Percentiles rank a stretch among this genome's conserved stretches.
These are phyloP conservation scores for Galerina marginata DNA, from an alignment of 768 basidiomycete species.

Conservation along the genomic window DNA sequence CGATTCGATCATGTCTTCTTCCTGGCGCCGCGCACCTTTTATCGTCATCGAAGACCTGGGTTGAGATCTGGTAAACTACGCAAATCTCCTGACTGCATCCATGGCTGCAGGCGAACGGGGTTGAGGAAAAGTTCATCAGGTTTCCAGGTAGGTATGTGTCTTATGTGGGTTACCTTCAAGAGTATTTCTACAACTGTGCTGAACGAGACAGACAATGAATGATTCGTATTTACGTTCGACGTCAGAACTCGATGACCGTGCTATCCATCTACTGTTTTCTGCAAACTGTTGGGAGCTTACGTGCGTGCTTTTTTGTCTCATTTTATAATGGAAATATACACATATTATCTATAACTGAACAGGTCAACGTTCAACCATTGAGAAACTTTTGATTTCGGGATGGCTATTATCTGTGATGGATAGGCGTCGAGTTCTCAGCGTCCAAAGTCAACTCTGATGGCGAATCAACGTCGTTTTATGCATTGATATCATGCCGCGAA, in stretches of 20 bases:
- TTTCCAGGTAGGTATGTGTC: constrained; percentile 77
- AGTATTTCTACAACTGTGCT: background rate
- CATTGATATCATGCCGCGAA: constrained; percentile 77
- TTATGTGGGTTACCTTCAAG: background rate
- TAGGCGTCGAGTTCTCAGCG: constrained; percentile 92
- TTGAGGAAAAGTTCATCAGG: constrained; percentile 67
- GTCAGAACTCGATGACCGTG: constrained; percentile 88
- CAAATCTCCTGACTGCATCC: constrained; percentile 70
- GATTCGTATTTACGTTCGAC: constrained; percentile 87
- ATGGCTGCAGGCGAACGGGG: constrained; percentile 51
- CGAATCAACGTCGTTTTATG: constrained; percentile 76
- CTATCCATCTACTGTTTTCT: constrained; percentile 92
- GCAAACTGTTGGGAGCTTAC: constrained; percentile 97
- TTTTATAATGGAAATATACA: background rate
- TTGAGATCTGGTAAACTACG: constrained; percentile 87
- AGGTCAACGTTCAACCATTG: constrained; percentile 62
- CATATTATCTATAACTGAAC: background rate
- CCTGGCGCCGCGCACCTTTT: constrained; percentile 67
- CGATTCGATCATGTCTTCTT: background rate
- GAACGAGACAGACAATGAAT: constrained; percentile 84
- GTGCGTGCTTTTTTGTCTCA: constrained; percentile 47
- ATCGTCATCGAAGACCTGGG: constrained; percentile 97
- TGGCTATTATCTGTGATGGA: constrained; percentile 84
- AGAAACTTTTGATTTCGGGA: constrained; percentile 64
- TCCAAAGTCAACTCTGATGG: constrained; percentile 46